Percentiles rank a stretch among this genome's conserved stretches.
Evolutionary conservation across 371 early-diverging fungal genomes (phyloP).

Genomic region (Amoeboradix gromovi): DNA sequence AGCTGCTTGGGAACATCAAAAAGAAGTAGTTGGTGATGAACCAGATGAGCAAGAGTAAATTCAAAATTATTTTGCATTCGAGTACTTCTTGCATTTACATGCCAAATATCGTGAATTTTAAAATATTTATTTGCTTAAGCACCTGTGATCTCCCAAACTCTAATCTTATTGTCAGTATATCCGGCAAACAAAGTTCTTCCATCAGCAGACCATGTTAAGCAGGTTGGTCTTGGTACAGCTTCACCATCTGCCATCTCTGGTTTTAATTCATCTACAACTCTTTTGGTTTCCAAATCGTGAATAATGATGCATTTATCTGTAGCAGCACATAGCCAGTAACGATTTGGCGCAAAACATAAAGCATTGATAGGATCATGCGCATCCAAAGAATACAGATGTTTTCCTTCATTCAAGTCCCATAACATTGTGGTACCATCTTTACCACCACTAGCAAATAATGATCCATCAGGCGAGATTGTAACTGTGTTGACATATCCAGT

Average conservation of each 20-base stretch:
- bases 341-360: conserved; percentile 92
- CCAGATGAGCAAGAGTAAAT: background rate
- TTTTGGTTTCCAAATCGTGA: conserved; percentile 95
- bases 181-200: conserved; percentile 91
- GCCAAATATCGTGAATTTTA: background rate
- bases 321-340: conserved; percentile 98
- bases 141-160: conserved; percentile 69
- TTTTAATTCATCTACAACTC: conserved; percentile 71
- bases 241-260: conserved; percentile 41
- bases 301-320: conserved; percentile 84
- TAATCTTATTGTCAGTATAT: conserved; percentile 80
- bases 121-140: background rate
- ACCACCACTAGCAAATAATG: conserved; percentile 96
- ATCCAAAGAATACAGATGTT: conserved; percentile 94
- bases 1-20: background rate
- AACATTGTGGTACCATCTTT: conserved; percentile 95
- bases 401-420: conserved; percentile 96
- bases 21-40: too few relatives aligned
- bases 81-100: too few relatives aligned
- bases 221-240: conserved; percentile 58
- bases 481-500: conserved; percentile 86
- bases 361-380: conserved; percentile 82
- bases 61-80: too few relatives aligned
- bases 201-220: conserved; percentile 90
- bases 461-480: conserved; percentile 96